A percentile compares a stretch with the other conserved stretches of the same genome.
Evolutionary conservation across 1,284 basidiomycete species (phyloP).

Genomic region (Spongispora temasekensis): DNA sequence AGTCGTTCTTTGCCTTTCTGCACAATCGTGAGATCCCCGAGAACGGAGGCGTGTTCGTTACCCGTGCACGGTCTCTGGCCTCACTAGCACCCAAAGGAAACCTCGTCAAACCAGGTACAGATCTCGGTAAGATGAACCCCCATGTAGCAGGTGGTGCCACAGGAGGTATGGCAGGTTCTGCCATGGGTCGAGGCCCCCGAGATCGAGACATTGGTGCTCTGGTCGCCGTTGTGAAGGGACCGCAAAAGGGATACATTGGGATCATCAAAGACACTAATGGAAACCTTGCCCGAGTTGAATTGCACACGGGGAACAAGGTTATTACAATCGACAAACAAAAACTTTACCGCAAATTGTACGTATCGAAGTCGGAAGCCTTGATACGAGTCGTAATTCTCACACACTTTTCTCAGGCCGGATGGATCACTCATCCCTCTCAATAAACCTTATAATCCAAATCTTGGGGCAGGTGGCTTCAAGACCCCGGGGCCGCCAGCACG

Average conservation of each 20-base stretch:
- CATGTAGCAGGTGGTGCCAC: slow-evolving; percentile 62
- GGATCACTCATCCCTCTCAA: slow-evolving; percentile 53
- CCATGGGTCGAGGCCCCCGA: slow-evolving; percentile 70
- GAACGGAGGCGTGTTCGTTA: slow-evolving; percentile 94
- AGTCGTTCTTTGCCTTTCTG: slow-evolving; percentile 93
- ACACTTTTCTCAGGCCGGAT: slow-evolving; percentile 44
- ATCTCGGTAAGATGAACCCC: slow-evolving; percentile 97
- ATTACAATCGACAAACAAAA: slow-evolving; percentile 85
- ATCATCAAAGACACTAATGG: slow-evolving; percentile 97
- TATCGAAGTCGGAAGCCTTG: slow-evolving; percentile 19
- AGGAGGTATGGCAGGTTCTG: slow-evolving; percentile 82
- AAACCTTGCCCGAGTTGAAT: slow-evolving; percentile 84
- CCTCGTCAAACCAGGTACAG: slow-evolving; percentile 62
- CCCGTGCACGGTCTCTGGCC: slow-evolving; percentile 75
- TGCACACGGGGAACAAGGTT: slow-evolving; percentile 89
- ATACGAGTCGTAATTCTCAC: not conserved
- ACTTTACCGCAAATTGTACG: slow-evolving; percentile 77
- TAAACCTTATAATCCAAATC: slow-evolving; percentile 32
- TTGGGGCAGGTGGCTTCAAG: slow-evolving; percentile 23
- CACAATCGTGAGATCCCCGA: slow-evolving; percentile 90
- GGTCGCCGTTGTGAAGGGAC: slow-evolving; percentile 85
- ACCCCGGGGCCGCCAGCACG: slow-evolving; percentile 38
- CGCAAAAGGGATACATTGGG: slow-evolving; percentile 90
- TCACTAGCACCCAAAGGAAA: slow-evolving; percentile 86
- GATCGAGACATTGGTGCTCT: slow-evolving; percentile 83